A percentile compares a stretch with the other conserved stretches of the same genome.
These are phyloP conservation scores for Pharnaceum exiguum DNA, from an alignment of 148 eudicot genomes.

Conservation along the genomic window DNA sequence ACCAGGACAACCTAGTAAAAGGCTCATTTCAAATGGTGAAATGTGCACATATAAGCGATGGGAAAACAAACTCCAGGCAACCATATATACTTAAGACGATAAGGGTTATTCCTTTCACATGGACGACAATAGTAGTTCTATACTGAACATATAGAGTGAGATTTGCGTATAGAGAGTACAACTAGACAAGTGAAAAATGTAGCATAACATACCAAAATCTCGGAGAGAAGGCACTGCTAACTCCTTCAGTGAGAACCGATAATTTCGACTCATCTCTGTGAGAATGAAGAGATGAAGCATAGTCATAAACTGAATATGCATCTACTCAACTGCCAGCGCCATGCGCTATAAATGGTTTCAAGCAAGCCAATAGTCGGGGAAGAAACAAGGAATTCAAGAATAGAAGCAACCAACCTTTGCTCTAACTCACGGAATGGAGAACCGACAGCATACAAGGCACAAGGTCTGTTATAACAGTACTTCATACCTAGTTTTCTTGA, in stretches of 20 bases:
- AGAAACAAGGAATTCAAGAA: not conserved
- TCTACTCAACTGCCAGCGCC: not conserved
- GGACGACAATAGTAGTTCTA: too few species aligned
- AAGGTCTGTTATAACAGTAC: slow-evolving; percentile 77
- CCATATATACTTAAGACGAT: too few species aligned
- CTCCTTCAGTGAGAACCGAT: slow-evolving; percentile 50
- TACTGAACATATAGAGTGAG: too few species aligned
- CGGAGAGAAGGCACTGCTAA: slow-evolving; percentile 79
- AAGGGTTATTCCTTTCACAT: too few species aligned
- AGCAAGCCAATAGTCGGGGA: not conserved
- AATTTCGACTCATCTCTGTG: slow-evolving; percentile 31
- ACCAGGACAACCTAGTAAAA: too few species aligned
- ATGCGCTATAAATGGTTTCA: not conserved
- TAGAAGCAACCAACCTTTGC: slow-evolving; percentile 24
- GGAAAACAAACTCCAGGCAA: too few species aligned
- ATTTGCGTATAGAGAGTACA: not conserved
- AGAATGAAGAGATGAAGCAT: slow-evolving; percentile 9
- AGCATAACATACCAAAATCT: slow-evolving; percentile 56
- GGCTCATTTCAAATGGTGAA: too few species aligned
- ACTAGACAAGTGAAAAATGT: not conserved
- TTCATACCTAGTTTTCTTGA: slow-evolving; percentile 80
- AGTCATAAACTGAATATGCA: not conserved
- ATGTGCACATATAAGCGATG: too few species aligned
- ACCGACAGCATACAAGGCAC: slow-evolving; percentile 64
- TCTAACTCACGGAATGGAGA: slow-evolving; percentile 42